Percentiles rank a stretch among this genome's conserved stretches.
Evolutionary conservation across 2,329 filamentous ascomycete genomes (phyloP).

Genomic region (Aspergillaceae sp.): DNA sequence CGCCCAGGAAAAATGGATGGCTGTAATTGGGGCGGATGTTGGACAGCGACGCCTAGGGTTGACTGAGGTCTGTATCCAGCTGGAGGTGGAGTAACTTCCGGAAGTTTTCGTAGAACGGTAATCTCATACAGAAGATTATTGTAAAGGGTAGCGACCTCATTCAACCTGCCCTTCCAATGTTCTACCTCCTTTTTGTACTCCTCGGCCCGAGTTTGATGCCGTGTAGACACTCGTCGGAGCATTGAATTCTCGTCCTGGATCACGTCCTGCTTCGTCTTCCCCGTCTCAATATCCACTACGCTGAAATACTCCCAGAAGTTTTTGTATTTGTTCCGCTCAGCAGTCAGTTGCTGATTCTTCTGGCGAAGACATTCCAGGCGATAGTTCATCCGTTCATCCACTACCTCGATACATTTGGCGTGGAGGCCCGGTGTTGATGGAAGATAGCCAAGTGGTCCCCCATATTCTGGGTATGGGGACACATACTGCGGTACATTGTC

Average conservation of each 20-base stretch:
- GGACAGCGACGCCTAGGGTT: neutral
- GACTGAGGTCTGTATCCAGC: slow-evolving; percentile 10
- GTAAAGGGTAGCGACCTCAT: slow-evolving; percentile 14
- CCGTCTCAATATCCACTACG: slow-evolving; percentile 17
- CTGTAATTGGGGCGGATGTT: slow-evolving; percentile 1
- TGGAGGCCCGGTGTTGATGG: slow-evolving; percentile 24
- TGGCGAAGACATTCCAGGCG: slow-evolving; percentile 15
- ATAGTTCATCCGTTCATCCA: slow-evolving; percentile 13
- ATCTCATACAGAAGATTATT: slow-evolving; percentile 20
- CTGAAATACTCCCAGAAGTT: slow-evolving; percentile 17
- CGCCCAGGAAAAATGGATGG: neutral
- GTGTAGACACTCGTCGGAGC: slow-evolving; percentile 17
- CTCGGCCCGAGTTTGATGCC: slow-evolving; percentile 15
- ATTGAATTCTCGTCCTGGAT: slow-evolving; percentile 14
- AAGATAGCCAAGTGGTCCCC: slow-evolving; percentile 19
- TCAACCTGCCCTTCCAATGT: slow-evolving; percentile 16
- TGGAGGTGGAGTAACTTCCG: slow-evolving; percentile 11
- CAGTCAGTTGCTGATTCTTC: slow-evolving; percentile 16
- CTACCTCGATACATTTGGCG: slow-evolving; percentile 18
- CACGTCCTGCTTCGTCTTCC: slow-evolving; percentile 16
- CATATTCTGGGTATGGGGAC: slow-evolving; percentile 24
- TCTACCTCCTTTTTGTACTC: slow-evolving; percentile 19
- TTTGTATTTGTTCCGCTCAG: slow-evolving; percentile 22
- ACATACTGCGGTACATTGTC: slow-evolving; percentile 14
- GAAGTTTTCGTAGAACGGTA: slow-evolving; percentile 10